phyloP scores from a whole-genome alignment of 371 early-diverging fungal genomes.

The Encephalitozoon hellem region DNA sequence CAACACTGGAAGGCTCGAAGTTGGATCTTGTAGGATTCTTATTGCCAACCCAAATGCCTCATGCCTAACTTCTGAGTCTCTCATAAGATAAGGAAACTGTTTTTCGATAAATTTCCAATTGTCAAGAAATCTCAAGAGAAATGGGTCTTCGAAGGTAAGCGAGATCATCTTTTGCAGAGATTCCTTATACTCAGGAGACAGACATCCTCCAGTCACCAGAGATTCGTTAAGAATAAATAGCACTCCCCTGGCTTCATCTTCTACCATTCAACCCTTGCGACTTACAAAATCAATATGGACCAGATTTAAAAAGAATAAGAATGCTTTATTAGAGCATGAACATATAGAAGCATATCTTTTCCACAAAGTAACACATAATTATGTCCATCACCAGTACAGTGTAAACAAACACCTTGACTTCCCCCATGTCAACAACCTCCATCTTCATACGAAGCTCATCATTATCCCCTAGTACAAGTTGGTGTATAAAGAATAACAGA shows the following conservation, averaged over 20 bases:
- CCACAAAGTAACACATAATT: slow-evolving; percentile 38
- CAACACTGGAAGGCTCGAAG: background rate
- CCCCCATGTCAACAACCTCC: slow-evolving; percentile 46
- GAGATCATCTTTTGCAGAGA: background rate
- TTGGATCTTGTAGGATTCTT: background rate
- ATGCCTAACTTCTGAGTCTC: background rate
- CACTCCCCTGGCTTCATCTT: background rate
- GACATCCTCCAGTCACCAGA: background rate
- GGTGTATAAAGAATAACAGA: slow-evolving; percentile 68
- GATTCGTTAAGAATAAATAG: slow-evolving; percentile 1
- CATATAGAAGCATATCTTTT: slow-evolving; percentile 42
- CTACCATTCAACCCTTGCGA: background rate
- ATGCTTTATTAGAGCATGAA: slow-evolving; percentile 32
- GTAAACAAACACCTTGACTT: slow-evolving; percentile 23
- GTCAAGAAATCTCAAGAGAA: background rate
- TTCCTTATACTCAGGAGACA: background rate
- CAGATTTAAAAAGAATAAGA: background rate
- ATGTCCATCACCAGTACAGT: slow-evolving; percentile 34
- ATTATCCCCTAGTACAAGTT: slow-evolving; percentile 32
- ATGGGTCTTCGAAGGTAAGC: background rate
- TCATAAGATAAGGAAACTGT: background rate
- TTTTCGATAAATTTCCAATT: slow-evolving; percentile 4
- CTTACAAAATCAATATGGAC: background rate
- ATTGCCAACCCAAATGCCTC: background rate
- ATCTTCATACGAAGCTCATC: slow-evolving; percentile 38